phyloP scores from a whole-genome alignment of 768 basidiomycete genomes.

The Infundibulicybe gibba region DNA sequence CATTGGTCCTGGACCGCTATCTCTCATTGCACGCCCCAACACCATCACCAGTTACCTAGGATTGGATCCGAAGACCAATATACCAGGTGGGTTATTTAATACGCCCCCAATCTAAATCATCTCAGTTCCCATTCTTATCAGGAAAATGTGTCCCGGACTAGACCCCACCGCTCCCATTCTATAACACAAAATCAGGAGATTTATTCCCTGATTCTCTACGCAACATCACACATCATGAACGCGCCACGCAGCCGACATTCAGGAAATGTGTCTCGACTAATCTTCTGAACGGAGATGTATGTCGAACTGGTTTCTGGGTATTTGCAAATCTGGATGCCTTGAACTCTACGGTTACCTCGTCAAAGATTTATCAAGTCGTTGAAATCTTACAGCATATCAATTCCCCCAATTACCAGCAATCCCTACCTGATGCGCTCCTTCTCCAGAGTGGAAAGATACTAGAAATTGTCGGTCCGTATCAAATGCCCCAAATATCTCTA shows the following conservation, averaged over 20 bases:
- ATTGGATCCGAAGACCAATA: no score
- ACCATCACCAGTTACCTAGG: background rate
- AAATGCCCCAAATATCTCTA: constrained; percentile 1
- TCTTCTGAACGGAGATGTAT: constrained; percentile 2
- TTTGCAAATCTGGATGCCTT: background rate
- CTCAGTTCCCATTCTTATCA: no score
- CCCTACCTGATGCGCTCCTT: background rate
- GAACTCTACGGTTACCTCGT: background rate
- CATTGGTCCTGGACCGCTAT: background rate
- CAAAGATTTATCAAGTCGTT: background rate
- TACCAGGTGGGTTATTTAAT: no score
- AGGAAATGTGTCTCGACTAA: constrained; percentile 1
- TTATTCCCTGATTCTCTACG: background rate
- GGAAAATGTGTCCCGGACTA: background rate
- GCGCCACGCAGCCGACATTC: background rate
- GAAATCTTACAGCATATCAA: constrained; percentile 1
- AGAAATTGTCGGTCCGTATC: background rate
- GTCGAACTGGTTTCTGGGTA: constrained; percentile 1
- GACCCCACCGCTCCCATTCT: background rate
- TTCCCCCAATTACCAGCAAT: background rate
- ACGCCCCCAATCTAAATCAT: no score
- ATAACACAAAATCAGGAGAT: background rate
- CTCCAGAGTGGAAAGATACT: background rate
- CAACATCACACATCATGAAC: background rate
- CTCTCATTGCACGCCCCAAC: background rate